These are phyloP conservation scores for Ulmus americana DNA, from an alignment of 331 rosid species.

Conservation along the genomic window DNA sequence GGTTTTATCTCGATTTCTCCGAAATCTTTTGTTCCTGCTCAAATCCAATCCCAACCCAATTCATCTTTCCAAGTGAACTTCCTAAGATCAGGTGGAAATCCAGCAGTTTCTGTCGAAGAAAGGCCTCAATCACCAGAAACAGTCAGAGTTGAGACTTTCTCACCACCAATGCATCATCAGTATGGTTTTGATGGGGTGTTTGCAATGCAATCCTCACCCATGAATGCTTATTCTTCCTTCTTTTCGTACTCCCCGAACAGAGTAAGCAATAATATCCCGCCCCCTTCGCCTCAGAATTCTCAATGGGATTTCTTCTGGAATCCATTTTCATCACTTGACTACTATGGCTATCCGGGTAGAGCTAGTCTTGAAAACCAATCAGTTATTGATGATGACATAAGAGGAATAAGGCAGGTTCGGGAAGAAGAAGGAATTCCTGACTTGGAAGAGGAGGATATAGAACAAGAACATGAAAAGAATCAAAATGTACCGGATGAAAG, in stretches of 20 bases:
- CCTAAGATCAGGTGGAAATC: slow-evolving; percentile 58
- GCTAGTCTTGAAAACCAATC: slow-evolving; percentile 40
- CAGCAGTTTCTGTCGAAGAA: slow-evolving; percentile 66
- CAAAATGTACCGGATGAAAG: slow-evolving; percentile 40
- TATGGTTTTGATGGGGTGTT: slow-evolving; percentile 59
- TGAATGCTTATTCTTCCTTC: slow-evolving; percentile 44
- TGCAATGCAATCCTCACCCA: slow-evolving; percentile 52
- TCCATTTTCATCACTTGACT: slow-evolving; percentile 71
- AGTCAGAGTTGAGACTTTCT: slow-evolving; percentile 54
- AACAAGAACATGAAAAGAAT: slow-evolving; percentile 35
- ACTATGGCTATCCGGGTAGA: slow-evolving; percentile 58
- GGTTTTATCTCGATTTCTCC: slow-evolving; percentile 52
- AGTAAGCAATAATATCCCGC: slow-evolving; percentile 45
- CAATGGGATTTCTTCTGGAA: slow-evolving; percentile 97
- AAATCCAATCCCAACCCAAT: slow-evolving; percentile 36
- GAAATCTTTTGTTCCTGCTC: slow-evolving; percentile 31
- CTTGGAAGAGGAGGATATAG: slow-evolving; percentile 64
- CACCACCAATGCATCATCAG: slow-evolving; percentile 40
- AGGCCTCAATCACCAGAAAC: slow-evolving; percentile 66
- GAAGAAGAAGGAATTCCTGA: slow-evolving; percentile 94
- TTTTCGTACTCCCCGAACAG: slow-evolving; percentile 57
- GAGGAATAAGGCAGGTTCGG: slow-evolving; percentile 71
- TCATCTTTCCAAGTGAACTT: slow-evolving; percentile 53
- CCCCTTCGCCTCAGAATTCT: slow-evolving; percentile 58
- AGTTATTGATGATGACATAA: slow-evolving; percentile 49